phyloP scores from a whole-genome alignment of 495 filamentous ascomycete genomes.

The Pyrenula aspistea region DNA sequence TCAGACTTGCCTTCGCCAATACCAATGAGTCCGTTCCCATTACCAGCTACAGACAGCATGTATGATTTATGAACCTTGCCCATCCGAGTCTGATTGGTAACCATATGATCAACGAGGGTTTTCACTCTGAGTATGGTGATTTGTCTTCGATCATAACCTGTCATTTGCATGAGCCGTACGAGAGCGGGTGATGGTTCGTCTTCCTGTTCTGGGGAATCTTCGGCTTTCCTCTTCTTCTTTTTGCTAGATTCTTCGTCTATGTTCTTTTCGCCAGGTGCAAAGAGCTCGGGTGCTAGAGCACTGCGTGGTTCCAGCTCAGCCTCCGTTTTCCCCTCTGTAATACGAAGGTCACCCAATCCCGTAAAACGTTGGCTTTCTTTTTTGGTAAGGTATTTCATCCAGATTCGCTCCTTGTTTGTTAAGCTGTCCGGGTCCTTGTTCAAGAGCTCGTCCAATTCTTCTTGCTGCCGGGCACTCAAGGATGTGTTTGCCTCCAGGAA shows the following conservation, averaged over 20 bases:
- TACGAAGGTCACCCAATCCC: conserved; percentile 23
- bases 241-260: conserved; percentile 13
- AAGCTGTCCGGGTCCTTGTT: conserved; percentile 14
- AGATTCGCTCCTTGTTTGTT: neutral
- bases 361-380: conserved; percentile 33
- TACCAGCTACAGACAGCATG: conserved; percentile 66
- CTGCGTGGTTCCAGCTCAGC: conserved; percentile 34
- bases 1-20: conserved; percentile 80
- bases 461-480: conserved; percentile 3
- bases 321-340: conserved; percentile 40
- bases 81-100: conserved; percentile 89
- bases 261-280: conserved; percentile 28
- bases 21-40: conserved; percentile 71
- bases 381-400: conserved; percentile 10
- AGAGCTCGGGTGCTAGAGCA: conserved; percentile 35
- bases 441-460: neutral
- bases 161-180: conserved; percentile 51
- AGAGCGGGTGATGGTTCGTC: conserved; percentile 41
- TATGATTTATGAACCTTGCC: conserved; percentile 74
- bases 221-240: conserved; percentile 21
- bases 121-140: conserved; percentile 47
- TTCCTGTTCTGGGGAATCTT: conserved; percentile 13
- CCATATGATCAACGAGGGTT: conserved; percentile 54
- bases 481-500: conserved; percentile 30
- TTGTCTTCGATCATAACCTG: conserved; percentile 47